Base-by-base conservation (phyloP, 768 basidiomycete species). In the Galerina sulciceps region DNA sequence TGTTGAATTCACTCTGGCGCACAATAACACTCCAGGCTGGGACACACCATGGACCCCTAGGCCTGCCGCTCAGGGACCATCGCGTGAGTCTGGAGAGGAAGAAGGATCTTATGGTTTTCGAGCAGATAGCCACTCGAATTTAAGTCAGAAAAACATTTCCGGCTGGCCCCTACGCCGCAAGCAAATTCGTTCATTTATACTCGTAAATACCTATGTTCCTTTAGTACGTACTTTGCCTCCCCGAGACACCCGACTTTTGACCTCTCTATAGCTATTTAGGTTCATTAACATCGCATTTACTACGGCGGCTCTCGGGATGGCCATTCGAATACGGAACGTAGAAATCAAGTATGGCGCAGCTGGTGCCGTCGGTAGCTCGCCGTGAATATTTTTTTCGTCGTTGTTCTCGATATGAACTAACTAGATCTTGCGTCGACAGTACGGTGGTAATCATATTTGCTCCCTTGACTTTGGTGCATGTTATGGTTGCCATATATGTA, bases 381-480 rank as follows among this genome's bases (percentile, higher is more conserved):
- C 90, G 89, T 91, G 72, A 58, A 87, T 80, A 47, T 26, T 36
- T 45, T 35, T 34, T 2, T 44, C 43, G 53, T 54, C 26, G n/a
- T 17, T 15, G 14, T 17, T 57, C 20, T 40, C 22, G 26, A 35
- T 42, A 36, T 34, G 22, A 2, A 13, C 26, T 18, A 20, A 26
- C 42, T 62, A 26, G 61, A 42, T 11, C 41, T 49, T 37, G 26
- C 48, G 45, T 34, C 34, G 40, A 50, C 58, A 92, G 92, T 22
- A 89, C 87, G 10, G 81, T 95, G 20, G 87, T 93, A 60, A 90
- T 96, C 67, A 89, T 95, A 57, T 93, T 94, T 72, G 88, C 91
- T 6, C 88, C 93, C 1, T 69, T 92, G 58, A 93, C 94, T 10
- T 78, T 95, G 22, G 78, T 90, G 9, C 93, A 94, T 78, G 93